A percentile compares a stretch with the other conserved stretches of the same genome.
Evolutionary conservation across 306 rosid species (phyloP).

Genomic region (Fragaria nilgerrensis): DNA sequence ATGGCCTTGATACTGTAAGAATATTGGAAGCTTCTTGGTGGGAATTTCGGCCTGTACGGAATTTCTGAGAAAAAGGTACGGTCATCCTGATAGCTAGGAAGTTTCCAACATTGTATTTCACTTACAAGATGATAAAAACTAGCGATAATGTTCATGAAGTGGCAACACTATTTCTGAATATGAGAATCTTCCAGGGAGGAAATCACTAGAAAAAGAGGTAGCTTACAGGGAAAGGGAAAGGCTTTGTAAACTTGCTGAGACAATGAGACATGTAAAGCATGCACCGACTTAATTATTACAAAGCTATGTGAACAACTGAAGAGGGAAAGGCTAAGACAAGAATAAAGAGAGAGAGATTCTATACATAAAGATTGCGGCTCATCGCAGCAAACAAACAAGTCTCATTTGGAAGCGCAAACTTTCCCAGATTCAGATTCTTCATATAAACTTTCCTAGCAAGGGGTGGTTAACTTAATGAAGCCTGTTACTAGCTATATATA

Average conservation of each 20-base stretch:
- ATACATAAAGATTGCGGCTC: slow-evolving; percentile 8
- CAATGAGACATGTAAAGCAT: neutral
- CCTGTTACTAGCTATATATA: neutral
- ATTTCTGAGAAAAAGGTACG: neutral
- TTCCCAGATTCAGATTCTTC: slow-evolving; percentile 10
- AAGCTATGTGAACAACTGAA: slow-evolving; percentile 15
- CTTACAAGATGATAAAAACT: neutral
- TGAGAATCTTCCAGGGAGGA: neutral
- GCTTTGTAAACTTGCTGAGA: neutral
- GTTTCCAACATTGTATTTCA: slow-evolving; percentile 11
- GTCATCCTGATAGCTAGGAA: neutral
- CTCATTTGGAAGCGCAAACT: slow-evolving; percentile 5
- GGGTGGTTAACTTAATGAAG: neutral
- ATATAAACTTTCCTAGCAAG: neutral
- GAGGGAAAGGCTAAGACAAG: slow-evolving; percentile 1
- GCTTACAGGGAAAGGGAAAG: neutral
- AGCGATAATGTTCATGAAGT: neutral
- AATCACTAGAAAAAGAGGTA: neutral
- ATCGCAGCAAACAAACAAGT: slow-evolving; percentile 5
- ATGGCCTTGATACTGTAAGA: neutral
- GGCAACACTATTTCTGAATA: neutral
- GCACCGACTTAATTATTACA: neutral
- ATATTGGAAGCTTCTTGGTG: neutral
- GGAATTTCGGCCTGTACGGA: neutral
- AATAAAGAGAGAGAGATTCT: slow-evolving; percentile 3